Percentiles rank a stretch among this genome's conserved stretches.
Conservation (phyloP, 2,329 filamentous ascomycete genomes). For the Botrytis elliptica region DNA sequence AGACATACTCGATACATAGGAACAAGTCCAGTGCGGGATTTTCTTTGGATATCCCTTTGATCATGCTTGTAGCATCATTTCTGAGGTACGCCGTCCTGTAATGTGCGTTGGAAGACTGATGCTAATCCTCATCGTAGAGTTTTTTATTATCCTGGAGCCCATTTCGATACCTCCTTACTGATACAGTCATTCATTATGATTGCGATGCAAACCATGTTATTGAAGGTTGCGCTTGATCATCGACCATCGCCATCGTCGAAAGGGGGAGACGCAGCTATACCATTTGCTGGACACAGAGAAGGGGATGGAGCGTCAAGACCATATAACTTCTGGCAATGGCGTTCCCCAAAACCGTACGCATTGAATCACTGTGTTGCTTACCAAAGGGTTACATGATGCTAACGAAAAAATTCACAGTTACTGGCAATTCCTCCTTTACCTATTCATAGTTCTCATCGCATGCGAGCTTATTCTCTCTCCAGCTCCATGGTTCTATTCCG, state of each 20-base stretch:
- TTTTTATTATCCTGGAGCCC: constrained; percentile 68
- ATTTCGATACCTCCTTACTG: constrained; percentile 62
- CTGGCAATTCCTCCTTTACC: constrained; percentile 74
- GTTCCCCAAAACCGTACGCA: constrained; percentile 61
- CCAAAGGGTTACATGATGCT: neutral
- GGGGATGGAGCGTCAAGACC: constrained; percentile 53
- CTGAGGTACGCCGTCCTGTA: constrained; percentile 50
- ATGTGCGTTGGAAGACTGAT: neutral
- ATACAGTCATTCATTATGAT: constrained; percentile 67
- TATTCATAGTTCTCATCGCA: constrained; percentile 58
- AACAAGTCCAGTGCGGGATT: constrained; percentile 65
- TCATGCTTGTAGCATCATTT: constrained; percentile 69
- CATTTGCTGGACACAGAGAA: constrained; percentile 54
- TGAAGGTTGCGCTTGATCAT: constrained; percentile 68
- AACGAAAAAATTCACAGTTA: constrained; percentile 51
- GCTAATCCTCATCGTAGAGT: constrained; percentile 46
- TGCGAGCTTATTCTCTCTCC: constrained; percentile 67
- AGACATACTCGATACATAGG: constrained; percentile 63
- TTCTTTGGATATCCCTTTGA: constrained; percentile 68
- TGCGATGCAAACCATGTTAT: constrained; percentile 58
- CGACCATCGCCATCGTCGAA: constrained; percentile 59
- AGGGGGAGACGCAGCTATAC: constrained; percentile 58
- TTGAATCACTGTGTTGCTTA: neutral
- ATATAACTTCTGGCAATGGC: constrained; percentile 83
- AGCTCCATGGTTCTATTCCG: constrained; percentile 54